Conservation (phyloP, 371 early-diverging fungal genomes). For the Entomophthora muscae region DNA sequence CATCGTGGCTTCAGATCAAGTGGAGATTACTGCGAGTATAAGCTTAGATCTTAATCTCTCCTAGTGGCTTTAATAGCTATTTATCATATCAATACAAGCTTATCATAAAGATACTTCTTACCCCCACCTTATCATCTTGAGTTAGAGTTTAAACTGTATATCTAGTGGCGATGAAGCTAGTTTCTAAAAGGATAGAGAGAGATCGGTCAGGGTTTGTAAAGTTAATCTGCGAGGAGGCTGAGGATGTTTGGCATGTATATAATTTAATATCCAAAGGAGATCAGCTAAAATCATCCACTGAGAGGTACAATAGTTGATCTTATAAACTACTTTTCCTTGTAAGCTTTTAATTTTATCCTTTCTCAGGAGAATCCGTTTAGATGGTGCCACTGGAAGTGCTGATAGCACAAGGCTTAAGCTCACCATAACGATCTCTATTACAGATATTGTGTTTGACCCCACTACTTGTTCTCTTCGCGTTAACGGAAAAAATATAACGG, state of each 20-base stretch:
- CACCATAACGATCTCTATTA: conserved; percentile 70
- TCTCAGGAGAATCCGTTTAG: conserved; percentile 63
- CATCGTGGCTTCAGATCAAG: no score
- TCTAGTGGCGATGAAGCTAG: conserved; percentile 40
- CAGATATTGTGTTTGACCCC: conserved; percentile 73
- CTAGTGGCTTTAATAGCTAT: no score
- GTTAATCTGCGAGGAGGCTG: conserved; percentile 68
- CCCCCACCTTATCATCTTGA: no score
- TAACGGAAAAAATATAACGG: conserved; percentile 68
- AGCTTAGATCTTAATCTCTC: no score
- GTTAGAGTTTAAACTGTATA: no score
- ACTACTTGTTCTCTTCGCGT: conserved; percentile 68
- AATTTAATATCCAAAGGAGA: conserved; percentile 81
- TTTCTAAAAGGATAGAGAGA: conserved; percentile 35
- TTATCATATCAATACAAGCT: no score
- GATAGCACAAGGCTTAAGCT: conserved; percentile 69
- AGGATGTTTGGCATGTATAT: conserved; percentile 97
- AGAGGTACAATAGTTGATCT: conserved; percentile 34
- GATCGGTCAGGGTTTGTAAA: conserved; percentile 44
- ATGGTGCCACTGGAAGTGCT: conserved; percentile 73
- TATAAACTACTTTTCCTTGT: background rate
- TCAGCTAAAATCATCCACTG: conserved; percentile 63
- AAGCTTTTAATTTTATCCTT: background rate
- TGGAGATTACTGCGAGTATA: no score
- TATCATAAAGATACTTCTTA: no score